Evolutionary conservation across 192 early-diverging fungal species (phyloP).

Genomic region (Phlyctochytrium planicorne): DNA sequence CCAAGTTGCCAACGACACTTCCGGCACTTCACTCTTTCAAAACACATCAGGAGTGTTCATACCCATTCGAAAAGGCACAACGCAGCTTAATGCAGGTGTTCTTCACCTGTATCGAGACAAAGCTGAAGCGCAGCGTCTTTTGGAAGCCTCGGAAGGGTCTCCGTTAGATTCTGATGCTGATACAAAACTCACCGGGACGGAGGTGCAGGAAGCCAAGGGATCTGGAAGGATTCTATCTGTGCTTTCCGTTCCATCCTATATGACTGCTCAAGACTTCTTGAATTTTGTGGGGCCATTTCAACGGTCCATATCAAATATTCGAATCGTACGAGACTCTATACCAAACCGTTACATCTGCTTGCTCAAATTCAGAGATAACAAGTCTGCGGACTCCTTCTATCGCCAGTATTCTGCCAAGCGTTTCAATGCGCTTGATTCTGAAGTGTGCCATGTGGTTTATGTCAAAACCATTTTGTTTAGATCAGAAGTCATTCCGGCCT

Average conservation of each 20-base stretch:
- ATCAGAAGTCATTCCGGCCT: constrained; percentile 55
- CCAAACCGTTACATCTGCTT: constrained; percentile 90
- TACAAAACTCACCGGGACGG: constrained; percentile 11
- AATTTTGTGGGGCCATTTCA: constrained; percentile 73
- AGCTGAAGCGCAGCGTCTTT: constrained; percentile 34
- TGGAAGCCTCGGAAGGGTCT: background rate
- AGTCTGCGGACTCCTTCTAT: constrained; percentile 68
- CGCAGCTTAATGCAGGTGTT: constrained; percentile 56
- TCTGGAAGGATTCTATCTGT: constrained; percentile 58
- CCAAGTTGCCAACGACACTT: background rate
- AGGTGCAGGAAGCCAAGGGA: constrained; percentile 12
- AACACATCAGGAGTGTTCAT: constrained; percentile 17
- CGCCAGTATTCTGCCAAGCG: constrained; percentile 76
- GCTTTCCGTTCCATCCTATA: constrained; percentile 84
- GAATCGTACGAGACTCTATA: constrained; percentile 66
- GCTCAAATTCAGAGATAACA: constrained; percentile 68
- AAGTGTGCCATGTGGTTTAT: constrained; percentile 71
- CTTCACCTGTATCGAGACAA: constrained; percentile 65
- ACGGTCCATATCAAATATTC: constrained; percentile 71
- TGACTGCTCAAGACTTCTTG: constrained; percentile 88
- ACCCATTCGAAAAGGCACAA: constrained; percentile 30
- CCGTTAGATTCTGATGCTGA: background rate
- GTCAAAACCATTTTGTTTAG: constrained; percentile 71
- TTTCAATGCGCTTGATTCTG: constrained; percentile 80
- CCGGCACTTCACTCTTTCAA: background rate